Evolutionary conservation across 31 red algal species (phyloP).

Genomic region (Porphyra umbilicalis): DNA sequence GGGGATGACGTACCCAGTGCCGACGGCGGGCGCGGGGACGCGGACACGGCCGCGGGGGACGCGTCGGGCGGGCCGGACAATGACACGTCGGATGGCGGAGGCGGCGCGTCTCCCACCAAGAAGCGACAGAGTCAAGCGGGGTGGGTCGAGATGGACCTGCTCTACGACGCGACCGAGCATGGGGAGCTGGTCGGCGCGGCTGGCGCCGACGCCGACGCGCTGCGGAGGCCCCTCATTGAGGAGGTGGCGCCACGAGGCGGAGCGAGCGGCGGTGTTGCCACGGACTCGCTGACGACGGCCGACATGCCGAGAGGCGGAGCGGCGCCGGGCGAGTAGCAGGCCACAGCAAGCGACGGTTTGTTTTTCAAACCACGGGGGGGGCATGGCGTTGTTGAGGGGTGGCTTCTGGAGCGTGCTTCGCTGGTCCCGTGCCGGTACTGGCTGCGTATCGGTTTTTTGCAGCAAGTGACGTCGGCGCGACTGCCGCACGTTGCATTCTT

Average conservation of each 20-base stretch:
- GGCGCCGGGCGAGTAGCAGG: background rate
- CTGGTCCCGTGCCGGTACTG: no score
- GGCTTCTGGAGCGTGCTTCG: no score
- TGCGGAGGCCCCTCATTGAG: background rate
- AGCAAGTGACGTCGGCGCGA: no score
- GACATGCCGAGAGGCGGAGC: background rate
- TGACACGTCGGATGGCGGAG: background rate
- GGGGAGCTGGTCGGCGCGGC: background rate
- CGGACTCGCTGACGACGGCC: background rate
- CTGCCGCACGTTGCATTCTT: no score
- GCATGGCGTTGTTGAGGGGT: no score
- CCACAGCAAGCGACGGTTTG: no score
- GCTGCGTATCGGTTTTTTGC: no score
- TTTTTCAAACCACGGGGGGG: no score
- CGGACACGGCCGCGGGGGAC: no score
- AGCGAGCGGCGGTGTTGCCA: background rate
- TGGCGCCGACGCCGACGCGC: background rate
- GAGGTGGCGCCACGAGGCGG: background rate
- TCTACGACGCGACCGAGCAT: background rate
- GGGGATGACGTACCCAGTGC: background rate
- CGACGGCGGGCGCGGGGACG: no score
- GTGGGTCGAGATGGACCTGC: background rate
- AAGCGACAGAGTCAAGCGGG: background rate
- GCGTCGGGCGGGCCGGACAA: no score
- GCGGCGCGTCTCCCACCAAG: background rate